phyloP scores from a whole-genome alignment of 1,284 basidiomycete species.

The Ceratobasidium sp. region DNA sequence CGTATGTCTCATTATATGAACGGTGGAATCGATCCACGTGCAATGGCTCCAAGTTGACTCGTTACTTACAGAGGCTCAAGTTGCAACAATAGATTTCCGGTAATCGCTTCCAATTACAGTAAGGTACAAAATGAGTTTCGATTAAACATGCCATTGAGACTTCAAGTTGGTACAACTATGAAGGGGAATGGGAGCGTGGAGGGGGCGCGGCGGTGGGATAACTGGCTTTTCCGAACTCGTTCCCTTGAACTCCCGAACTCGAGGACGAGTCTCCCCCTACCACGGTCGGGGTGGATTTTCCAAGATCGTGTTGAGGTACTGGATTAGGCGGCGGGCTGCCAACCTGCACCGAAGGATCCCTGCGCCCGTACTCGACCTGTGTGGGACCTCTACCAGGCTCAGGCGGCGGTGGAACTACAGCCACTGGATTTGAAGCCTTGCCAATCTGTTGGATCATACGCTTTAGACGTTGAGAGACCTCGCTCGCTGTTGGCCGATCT shows the following conservation, averaged over 20 bases:
- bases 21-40: not conserved
- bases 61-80: not conserved
- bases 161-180: not conserved
- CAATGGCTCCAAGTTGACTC: not conserved
- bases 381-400: not conserved
- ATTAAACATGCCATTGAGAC: not conserved
- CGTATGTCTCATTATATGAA: too few relatives aligned
- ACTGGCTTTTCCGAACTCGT: not conserved
- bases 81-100: not conserved
- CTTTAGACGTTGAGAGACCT: not conserved
- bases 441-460: not conserved
- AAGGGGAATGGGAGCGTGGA: not conserved
- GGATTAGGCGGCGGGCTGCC: not conserved
- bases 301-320: not conserved
- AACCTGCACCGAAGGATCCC: not conserved
- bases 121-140: not conserved
- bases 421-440: not conserved
- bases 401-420: not conserved
- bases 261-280: not conserved
- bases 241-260: not conserved
- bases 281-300: not conserved
- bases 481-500: slow-evolving; percentile 8
- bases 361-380: not conserved
- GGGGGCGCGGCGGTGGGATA: not conserved
- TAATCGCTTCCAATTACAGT: not conserved